Evolutionary conservation across 805 yeast genomes (phyloP).

Genomic region (Teunomyces stri): DNA sequence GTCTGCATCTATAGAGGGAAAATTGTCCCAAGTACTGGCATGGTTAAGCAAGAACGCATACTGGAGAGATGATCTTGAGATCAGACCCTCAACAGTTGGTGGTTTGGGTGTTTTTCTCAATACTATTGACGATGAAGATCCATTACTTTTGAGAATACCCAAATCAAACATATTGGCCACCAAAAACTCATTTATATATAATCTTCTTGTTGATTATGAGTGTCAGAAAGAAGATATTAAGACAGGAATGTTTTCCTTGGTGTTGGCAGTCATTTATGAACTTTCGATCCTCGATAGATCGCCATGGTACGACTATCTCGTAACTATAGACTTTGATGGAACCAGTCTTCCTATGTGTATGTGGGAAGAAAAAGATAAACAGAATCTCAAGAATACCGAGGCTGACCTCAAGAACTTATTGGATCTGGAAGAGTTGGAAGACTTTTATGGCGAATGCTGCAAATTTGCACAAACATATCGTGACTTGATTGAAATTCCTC

Average conservation of each 20-base stretch:
- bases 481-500: constrained; percentile 33
- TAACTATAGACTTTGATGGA: constrained; percentile 44
- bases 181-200: constrained; percentile 60
- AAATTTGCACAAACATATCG: constrained; percentile 37
- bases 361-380: constrained; percentile 56
- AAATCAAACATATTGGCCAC: constrained; percentile 58
- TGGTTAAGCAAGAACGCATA: constrained; percentile 62
- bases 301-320: constrained; percentile 78
- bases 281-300: constrained; percentile 52
- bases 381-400: constrained; percentile 57
- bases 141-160: constrained; percentile 55
- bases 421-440: constrained; percentile 43
- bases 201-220: constrained; percentile 56
- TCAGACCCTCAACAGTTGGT: constrained; percentile 50
- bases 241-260: constrained; percentile 61
- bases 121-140: constrained; percentile 25
- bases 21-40: constrained; percentile 13
- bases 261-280: constrained; percentile 73
- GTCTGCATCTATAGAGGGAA: constrained; percentile 7
- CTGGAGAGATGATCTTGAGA: constrained; percentile 50
- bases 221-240: constrained; percentile 34
- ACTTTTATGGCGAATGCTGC: constrained; percentile 38
- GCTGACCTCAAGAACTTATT: constrained; percentile 58
- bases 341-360: constrained; percentile 56
- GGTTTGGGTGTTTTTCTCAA: constrained; percentile 77